phyloP scores from a whole-genome alignment of 2,329 filamentous ascomycete genomes.

The Calonectria fujianensis region DNA sequence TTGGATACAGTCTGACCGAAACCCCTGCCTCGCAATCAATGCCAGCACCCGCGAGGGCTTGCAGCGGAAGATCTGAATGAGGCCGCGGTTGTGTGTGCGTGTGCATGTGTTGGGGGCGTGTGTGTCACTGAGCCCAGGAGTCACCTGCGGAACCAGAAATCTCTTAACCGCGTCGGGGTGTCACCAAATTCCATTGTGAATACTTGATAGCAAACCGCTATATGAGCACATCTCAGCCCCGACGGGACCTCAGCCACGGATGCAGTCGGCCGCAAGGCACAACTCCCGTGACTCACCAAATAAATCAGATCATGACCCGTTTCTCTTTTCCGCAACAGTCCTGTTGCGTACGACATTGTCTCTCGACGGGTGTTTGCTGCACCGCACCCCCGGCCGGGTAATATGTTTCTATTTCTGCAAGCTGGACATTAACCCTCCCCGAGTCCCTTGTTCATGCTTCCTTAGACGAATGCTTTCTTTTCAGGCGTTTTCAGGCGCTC shows the following conservation, averaged over 20 bases:
- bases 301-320: conserved; percentile 35
- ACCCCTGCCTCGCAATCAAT: conserved; percentile 30
- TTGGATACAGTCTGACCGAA: conserved; percentile 22
- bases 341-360: conserved; percentile 42
- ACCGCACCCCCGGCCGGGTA: not conserved
- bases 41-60: conserved; percentile 39
- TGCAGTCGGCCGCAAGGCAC: conserved; percentile 42
- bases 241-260: conserved; percentile 26
- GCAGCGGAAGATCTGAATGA: conserved; percentile 52
- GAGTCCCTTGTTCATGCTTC: conserved; percentile 21
- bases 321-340: conserved; percentile 46
- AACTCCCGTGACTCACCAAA: conserved; percentile 49
- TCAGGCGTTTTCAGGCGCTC: conserved; percentile 27
- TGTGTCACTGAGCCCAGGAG: conserved; percentile 36
- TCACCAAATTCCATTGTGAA: conserved; percentile 33
- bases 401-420: conserved; percentile 35
- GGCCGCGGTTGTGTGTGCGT: conserved; percentile 37
- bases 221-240: conserved; percentile 49
- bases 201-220: conserved; percentile 31
- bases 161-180: conserved; percentile 21
- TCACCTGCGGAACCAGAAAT: conserved; percentile 40
- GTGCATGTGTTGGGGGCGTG: conserved; percentile 32
- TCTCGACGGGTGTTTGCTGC: not conserved
- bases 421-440: conserved; percentile 8
- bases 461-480: not conserved